Conservation (phyloP, 148 eudicot genomes). For the Rhododendron vialii region DNA sequence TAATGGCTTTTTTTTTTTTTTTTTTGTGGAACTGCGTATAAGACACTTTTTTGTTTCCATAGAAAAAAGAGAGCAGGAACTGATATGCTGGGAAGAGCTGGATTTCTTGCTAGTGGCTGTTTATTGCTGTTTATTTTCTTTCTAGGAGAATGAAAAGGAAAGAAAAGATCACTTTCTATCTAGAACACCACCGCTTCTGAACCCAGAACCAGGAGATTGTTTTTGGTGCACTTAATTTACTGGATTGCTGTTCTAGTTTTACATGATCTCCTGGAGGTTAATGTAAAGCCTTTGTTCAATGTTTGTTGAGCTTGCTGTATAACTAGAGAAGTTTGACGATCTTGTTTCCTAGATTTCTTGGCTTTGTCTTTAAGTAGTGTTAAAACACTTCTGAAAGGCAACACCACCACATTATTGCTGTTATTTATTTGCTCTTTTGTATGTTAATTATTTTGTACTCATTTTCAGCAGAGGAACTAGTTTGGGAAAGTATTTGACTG, state of each 20-base stretch:
- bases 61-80: not conserved
- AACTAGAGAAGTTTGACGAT: not conserved
- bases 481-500: constrained; percentile 36
- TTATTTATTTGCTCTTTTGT: not conserved
- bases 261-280: not conserved
- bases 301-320: not conserved
- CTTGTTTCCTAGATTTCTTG: not conserved
- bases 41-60: not conserved
- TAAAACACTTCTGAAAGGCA: not conserved
- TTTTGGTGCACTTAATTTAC: not conserved
- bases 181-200: not conserved
- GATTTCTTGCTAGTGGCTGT: not conserved
- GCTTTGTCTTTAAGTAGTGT: not conserved
- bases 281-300: not conserved
- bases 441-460: not conserved
- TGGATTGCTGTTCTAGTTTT: not conserved
- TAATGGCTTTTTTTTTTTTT: not conserved
- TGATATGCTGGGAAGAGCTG: not conserved
- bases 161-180: not conserved
- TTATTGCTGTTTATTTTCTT: not conserved
- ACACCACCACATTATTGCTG: not conserved
- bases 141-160: not conserved
- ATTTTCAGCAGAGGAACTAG: constrained; percentile 20
- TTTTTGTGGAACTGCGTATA: not conserved
- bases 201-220: not conserved